Percentiles rank a stretch among this genome's conserved stretches.
These are phyloP conservation scores for Petunia secreta DNA, from an alignment of 257 asterid species.

Conservation along the genomic window DNA sequence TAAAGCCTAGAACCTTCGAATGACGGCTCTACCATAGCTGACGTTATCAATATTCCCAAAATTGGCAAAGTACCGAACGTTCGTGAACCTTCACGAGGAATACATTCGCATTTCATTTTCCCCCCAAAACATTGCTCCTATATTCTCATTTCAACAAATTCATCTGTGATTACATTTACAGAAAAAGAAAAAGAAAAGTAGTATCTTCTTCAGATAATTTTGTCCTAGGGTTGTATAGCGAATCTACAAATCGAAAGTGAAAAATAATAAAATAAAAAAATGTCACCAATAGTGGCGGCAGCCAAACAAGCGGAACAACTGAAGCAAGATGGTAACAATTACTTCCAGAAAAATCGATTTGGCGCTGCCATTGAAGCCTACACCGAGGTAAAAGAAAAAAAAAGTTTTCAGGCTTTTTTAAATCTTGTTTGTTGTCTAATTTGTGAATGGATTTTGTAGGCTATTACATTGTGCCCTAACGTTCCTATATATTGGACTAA, in stretches of 20 bases:
- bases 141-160: not conserved
- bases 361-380: constrained; percentile 90
- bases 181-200: not conserved
- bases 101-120: not conserved
- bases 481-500: constrained; percentile 86
- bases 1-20: no score
- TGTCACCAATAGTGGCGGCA: constrained; percentile 57
- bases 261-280: constrained; percentile 14
- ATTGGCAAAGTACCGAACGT: no score
- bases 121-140: not conserved
- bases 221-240: not conserved
- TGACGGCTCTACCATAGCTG: no score
- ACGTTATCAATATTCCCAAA: no score
- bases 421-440: not conserved
- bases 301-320: constrained; percentile 78
- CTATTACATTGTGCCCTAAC: constrained; percentile 85
- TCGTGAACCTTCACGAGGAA: not conserved
- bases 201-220: no score
- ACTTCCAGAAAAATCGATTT: constrained; percentile 58
- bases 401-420: not conserved
- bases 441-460: constrained; percentile 46
- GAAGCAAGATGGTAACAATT: constrained; percentile 63
- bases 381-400: constrained; percentile 53
- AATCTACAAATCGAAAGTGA: not conserved
- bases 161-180: not conserved